phyloP scores from a whole-genome alignment of 768 basidiomycete species.

The Pholiota microspora region DNA sequence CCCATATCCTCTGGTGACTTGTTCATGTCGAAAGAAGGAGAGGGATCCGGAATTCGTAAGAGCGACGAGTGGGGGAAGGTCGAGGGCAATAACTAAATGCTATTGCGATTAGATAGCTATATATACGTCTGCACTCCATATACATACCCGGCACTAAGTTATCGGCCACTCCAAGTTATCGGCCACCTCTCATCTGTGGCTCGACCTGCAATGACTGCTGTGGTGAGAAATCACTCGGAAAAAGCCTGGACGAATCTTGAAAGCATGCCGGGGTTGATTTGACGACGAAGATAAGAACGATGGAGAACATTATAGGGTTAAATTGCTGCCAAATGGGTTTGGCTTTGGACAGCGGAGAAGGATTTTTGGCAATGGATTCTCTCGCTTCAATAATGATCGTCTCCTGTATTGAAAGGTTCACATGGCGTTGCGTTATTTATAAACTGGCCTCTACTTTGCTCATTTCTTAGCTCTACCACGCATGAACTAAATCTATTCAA shows the following conservation, averaged over 20 bases:
- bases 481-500: too few relatives aligned
- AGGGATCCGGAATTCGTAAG: neutral
- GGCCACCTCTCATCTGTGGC: neutral
- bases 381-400: neutral
- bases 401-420: neutral
- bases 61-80: neutral
- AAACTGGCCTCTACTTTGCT: neutral
- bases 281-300: too few relatives aligned
- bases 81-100: neutral
- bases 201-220: neutral
- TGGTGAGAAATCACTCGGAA: neutral
- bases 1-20: slow-evolving; percentile 2
- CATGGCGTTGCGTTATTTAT: slow-evolving; percentile 1
- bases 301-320: neutral
- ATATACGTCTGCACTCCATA: neutral
- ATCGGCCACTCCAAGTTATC: too few relatives aligned
- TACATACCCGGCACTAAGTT: neutral
- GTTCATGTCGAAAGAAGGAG: neutral
- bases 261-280: too few relatives aligned
- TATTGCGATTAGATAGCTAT: neutral
- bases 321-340: neutral
- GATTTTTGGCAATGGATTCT: neutral
- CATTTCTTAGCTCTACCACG: too few relatives aligned
- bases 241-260: neutral
- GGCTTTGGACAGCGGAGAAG: too few relatives aligned